A percentile compares a stretch with the other conserved stretches of the same genome.
These are phyloP conservation scores for Periconia sp. DNA, from an alignment of 2,329 filamentous ascomycete species.

Conservation along the genomic window DNA sequence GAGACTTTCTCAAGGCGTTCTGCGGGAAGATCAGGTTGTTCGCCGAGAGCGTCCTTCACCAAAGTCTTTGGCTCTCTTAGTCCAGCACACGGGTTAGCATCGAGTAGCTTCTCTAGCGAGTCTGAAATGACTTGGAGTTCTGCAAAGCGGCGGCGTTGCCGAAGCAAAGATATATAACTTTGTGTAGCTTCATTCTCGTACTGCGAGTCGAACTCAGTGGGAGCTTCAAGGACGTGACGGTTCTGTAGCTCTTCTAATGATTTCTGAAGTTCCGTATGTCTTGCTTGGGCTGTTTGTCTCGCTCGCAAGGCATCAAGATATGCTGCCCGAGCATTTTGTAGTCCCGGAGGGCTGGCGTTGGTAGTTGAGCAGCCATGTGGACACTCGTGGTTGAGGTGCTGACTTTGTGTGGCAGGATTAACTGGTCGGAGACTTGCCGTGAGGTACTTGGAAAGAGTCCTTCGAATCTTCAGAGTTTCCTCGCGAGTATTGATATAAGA, in stretches of 20 bases:
- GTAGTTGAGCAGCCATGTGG: constrained; percentile 30
- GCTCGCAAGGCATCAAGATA: constrained; percentile 55
- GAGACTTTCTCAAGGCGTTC: constrained; percentile 33
- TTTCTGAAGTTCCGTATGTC: constrained; percentile 39
- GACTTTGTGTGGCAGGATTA: constrained; percentile 30
- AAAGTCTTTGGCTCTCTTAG: constrained; percentile 31
- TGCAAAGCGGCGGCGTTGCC: constrained; percentile 52
- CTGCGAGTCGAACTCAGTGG: constrained; percentile 36
- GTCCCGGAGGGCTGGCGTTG: constrained; percentile 40
- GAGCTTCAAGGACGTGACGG: constrained; percentile 27
- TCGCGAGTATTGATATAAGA: constrained; percentile 45
- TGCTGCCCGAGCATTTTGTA: constrained; percentile 50
- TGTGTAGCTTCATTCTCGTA: constrained; percentile 34
- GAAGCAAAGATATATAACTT: constrained; percentile 53
- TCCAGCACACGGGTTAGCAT: constrained; percentile 39
- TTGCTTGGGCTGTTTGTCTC: constrained; percentile 48
- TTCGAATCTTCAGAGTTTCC: constrained; percentile 45
- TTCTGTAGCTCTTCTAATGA: constrained; percentile 39
- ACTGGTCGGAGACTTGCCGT: constrained; percentile 35
- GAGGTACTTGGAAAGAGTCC: constrained; percentile 39
- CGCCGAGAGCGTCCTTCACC: constrained; percentile 38
- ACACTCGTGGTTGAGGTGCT: constrained; percentile 40
- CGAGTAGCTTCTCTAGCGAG: constrained; percentile 48
- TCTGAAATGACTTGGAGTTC: constrained; percentile 56
- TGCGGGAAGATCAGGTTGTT: constrained; percentile 45